Evolutionary conservation across 1,139 yeast genomes (phyloP), one percentile per base, ranked within the genome.

Genomic region (Zygoascus meyerae): DNA sequence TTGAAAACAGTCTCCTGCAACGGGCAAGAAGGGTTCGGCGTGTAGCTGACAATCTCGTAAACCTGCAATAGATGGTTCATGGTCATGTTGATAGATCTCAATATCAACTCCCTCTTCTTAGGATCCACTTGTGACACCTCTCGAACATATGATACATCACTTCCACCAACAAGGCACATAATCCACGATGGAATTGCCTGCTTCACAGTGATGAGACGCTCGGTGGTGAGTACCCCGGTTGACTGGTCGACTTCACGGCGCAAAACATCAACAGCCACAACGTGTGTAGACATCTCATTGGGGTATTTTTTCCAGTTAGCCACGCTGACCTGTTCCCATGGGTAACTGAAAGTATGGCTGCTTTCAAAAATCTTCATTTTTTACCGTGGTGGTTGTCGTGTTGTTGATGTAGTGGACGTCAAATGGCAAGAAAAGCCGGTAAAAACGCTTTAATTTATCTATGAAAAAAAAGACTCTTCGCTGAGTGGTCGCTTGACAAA

Each of bases 281-380:
- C 98, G 67, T 92, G 98, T 0, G 95, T 78, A 6, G 95, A 83
- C 52, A 83, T 73, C 60, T 89, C 95, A 54, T 92, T 92, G 12
- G 98, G 98, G 67, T 92, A 92, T 61, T 92, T 92, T 55, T 79
- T 81, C 98, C 98, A 92, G 66, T 92, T 90, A 50, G 97, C 97
- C 0, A 95, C 90, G 1, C 95, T 85, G 15, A 92, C 95, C 60
- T 86, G 89, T 35, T 85, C 95, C 97, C 97, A 90, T 0, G 95
- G 78, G 60, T 90, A 90, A 51, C 78, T 71, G 65, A 87, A 90
- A 33, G 68, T 70, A 63, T 85, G 92, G 17, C 72, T 65, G 37
- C 86, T 75, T 45, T 78, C 79, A 61, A 86, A 89, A 48, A 89
- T 73, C 66, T 84, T 87, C 97, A 90, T 89, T 11, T 5, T 37